Percentiles rank a stretch among this genome's conserved stretches.
Evolutionary conservation across 371 early-diverging fungal genomes (phyloP).

Genomic region (Rhizomucor miehei): DNA sequence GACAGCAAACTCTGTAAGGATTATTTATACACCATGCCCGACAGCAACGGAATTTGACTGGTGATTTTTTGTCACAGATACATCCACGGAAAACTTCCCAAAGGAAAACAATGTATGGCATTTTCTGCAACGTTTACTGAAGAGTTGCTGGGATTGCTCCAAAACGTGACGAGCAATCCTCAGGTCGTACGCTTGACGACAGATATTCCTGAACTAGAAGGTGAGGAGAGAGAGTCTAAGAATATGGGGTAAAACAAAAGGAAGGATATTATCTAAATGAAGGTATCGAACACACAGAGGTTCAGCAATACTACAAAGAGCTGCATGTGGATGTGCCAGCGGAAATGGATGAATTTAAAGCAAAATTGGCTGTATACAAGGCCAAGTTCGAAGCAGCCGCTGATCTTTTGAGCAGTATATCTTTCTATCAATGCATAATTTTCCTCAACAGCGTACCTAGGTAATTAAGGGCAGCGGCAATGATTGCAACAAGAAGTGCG

Average conservation of each 20-base stretch:
- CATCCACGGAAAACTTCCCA: conserved; percentile 25
- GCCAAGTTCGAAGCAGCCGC: conserved; percentile 52
- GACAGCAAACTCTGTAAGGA: conserved; percentile 29
- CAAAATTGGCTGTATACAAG: conserved; percentile 33
- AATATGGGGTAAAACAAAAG: conserved; percentile 1
- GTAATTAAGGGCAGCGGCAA: too few species aligned
- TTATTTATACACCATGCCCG: not conserved
- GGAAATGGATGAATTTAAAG: conserved; percentile 8
- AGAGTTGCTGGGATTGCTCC: conserved; percentile 34
- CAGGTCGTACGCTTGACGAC: conserved; percentile 55
- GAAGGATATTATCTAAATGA: not conserved
- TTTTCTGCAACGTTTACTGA: conserved; percentile 67
- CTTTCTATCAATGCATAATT: conserved; percentile 67
- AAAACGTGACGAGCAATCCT: conserved; percentile 42
- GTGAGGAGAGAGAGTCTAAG: too few species aligned
- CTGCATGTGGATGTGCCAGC: conserved; percentile 12
- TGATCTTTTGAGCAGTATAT: conserved; percentile 45
- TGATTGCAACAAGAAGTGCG: too few species aligned
- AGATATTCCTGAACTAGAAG: conserved; percentile 56
- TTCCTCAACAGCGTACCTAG: conserved; percentile 57
- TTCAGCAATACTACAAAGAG: conserved; percentile 52
- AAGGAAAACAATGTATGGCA: conserved; percentile 53
- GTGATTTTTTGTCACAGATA: conserved; percentile 7
- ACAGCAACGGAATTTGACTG: not conserved
- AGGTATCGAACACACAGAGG: conserved; percentile 30